Base-by-base conservation (phyloP, 805 yeast genomes). In the Ascoidea asiatica region DNA sequence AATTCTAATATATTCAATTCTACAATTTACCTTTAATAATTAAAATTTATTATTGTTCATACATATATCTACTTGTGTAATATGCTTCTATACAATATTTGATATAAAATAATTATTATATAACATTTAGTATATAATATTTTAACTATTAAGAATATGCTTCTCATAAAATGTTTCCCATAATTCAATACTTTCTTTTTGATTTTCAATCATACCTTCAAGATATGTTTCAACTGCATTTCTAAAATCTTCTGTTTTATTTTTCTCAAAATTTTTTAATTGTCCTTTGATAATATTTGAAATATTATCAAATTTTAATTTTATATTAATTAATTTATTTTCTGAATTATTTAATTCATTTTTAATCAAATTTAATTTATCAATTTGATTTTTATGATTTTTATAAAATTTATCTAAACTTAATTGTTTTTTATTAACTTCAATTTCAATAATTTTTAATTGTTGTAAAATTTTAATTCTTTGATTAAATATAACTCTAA, bases 141-240 rank as follows among this genome's bases (percentile, higher is more conserved):
- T n/a, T n/a, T n/a, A n/a, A n/a, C n/a, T n/a, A n/a, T n/a, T 48
- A 19, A 48, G 33, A 18, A 47, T 43, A 19, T 49, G 47, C 44
- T 48, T 66, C 43, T 81, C 85, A 56, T 87, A 88, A 57, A 90
- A 92, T 0, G 88, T 78, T 59, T 84, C 92, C 86, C 90, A 84
- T n/a, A 81, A 60, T 56, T 84, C 94, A 47, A 84, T 84, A 29
- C 82, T 78, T 59, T 88, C 96, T 63, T 92, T 92, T 62, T 92
- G 98, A 29, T 88, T 72, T 62, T 92, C 98, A 44, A 89, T 83
- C 20, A 92, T 75, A 43, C 92, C 77, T 60, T 92, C 97, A 57
- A 94, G 73, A 55, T 79, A 89, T 11, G 90, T 81, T 61, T 92
- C 98, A 43, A 90, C 84, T 49, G 88, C 75, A 55, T 84, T 84